Evolutionary conservation across 257 asterid species (phyloP), one percentile per base, ranked within the genome.

Genomic region (Gynochthodes officinalis): DNA sequence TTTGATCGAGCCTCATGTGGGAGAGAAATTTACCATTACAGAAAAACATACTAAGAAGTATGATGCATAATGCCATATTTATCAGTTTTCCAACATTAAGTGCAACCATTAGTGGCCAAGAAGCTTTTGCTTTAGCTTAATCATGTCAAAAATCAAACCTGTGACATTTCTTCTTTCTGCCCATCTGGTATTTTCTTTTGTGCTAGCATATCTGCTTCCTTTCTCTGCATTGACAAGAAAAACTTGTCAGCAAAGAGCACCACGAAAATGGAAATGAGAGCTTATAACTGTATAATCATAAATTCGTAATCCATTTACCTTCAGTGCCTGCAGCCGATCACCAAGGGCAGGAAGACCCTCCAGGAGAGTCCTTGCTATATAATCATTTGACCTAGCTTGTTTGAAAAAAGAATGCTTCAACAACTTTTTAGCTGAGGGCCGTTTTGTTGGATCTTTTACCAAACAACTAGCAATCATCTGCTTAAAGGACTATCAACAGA

Each of bases 111-210:
- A 44, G 57, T 6, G 7, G 16, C 42, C 42, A 27, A 25, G 44
- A 28, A 37, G 35, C 5, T 23, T 37, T 35, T 35, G 57, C 48
- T 57, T 37, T 68, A 62, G 49, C 25, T n/a, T 39, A 61, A 30
- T 33, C 27, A 62, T 66, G 46, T 35, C 48, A 55, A 25, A 59
- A 75, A 81, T 70, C 80, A 79, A 80, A 92, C 98, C 98, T 92
- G 98, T 68, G 98, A 92, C 81, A 90, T 87, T 80, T 92, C 96
- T 84, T 92, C 98, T 79, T 92, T 92, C 79, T 84, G 82, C 42
- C 97, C 98, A 73, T 92, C 98, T 68, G 98, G 94, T 79, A 90
- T 95, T 85, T 90, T 90, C 91, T 95, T 92, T 75, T 95, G 97
- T 48, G 99, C 99, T 79, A 92, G 90, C 98, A 92, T 84, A 75